Evolutionary conservation across 768 basidiomycete species (phyloP).

Genomic region (Tulasnella sp.): DNA sequence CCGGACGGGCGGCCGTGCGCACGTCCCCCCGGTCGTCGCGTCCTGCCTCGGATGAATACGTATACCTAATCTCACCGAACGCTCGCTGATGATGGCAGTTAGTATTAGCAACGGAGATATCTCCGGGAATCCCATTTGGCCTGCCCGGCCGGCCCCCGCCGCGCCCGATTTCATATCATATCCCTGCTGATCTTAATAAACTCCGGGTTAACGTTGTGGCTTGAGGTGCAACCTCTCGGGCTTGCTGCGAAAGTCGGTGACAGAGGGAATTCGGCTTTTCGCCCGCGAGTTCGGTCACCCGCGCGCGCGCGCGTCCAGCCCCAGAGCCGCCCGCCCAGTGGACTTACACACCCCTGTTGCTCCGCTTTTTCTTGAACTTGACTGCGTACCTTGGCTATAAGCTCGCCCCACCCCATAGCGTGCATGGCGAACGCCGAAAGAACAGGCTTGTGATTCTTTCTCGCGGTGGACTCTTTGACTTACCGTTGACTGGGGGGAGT

Average conservation of each 20-base stretch:
- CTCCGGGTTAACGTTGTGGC: neutral
- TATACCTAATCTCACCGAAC: too few species aligned
- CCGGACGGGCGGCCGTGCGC: neutral
- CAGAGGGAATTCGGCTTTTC: conserved; percentile 4
- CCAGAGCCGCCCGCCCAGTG: neutral
- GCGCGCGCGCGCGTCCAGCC: neutral
- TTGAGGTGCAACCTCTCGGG: neutral
- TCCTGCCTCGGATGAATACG: neutral
- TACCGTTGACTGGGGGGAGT: neutral
- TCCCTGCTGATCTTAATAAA: neutral
- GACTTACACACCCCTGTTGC: too few species aligned
- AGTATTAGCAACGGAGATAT: neutral
- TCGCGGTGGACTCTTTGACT: neutral
- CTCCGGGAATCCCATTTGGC: neutral
- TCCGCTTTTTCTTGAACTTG: neutral
- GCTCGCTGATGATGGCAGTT: too few species aligned
- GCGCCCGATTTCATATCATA: too few species aligned
- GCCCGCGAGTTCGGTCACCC: too few species aligned
- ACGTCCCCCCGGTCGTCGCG: neutral
- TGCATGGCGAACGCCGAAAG: neutral
- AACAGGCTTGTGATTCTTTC: neutral
- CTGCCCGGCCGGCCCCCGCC: neutral
- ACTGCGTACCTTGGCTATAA: conserved; percentile 1
- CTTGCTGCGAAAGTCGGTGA: neutral
- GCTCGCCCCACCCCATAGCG: neutral